These are phyloP conservation scores for Ophiostoma ulmi DNA, from an alignment of 2,329 filamentous ascomycete genomes.

Conservation along the genomic window DNA sequence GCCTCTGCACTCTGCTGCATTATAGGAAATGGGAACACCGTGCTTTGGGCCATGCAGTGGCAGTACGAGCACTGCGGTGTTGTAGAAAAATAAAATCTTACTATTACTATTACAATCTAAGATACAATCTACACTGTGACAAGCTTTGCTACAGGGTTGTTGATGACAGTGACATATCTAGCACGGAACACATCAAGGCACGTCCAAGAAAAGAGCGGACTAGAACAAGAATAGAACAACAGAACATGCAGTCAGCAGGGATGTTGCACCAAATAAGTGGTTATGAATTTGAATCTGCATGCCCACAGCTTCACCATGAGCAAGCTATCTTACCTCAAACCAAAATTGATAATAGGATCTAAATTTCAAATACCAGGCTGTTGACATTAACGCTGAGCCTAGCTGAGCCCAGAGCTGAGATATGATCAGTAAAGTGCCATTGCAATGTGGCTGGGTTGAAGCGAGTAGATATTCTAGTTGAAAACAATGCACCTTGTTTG, in stretches of 20 bases:
- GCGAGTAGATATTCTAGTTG: background rate
- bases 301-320: no score
- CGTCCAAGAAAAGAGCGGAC: background rate
- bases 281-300: no score
- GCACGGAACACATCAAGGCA: background rate
- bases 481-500: slow-evolving; percentile 7
- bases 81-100: background rate
- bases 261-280: background rate
- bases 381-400: background rate
- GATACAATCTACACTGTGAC: background rate
- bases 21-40: background rate
- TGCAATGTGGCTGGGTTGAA: background rate
- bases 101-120: no score
- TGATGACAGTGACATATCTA: background rate
- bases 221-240: background rate
- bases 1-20: background rate
- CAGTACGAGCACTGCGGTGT: background rate
- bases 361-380: background rate
- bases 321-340: no score
- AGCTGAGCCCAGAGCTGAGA: background rate
- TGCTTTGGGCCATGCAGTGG: background rate
- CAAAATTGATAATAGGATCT: no score
- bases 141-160: background rate
- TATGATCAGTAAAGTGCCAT: background rate
- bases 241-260: background rate